phyloP scores from a whole-genome alignment of 2,329 filamentous ascomycete genomes.

The Fusarium pseudoanthophilum region DNA sequence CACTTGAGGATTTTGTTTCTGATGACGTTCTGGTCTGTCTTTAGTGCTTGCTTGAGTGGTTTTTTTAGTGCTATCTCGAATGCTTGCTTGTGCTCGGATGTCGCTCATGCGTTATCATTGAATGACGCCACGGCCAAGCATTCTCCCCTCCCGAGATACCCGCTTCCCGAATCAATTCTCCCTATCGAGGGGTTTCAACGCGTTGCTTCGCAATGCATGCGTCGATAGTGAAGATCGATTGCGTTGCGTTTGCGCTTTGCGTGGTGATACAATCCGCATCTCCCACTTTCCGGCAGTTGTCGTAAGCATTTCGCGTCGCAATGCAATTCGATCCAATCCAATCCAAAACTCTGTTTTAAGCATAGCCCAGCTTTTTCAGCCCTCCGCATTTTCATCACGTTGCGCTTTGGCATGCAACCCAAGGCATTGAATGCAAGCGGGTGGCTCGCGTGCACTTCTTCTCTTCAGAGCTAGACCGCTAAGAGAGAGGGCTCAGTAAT shows the following conservation, averaged over 20 bases:
- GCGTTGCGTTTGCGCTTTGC: not conserved
- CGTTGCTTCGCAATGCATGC: not conserved
- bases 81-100: not conserved
- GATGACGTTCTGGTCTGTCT: not conserved
- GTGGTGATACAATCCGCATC: not conserved
- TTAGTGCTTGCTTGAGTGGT: not conserved
- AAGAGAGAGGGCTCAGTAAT: no score
- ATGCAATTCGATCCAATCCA: not conserved
- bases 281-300: conserved; percentile 14
- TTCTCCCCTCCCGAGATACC: not conserved
- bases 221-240: not conserved
- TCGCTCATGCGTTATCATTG: not conserved
- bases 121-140: not conserved
- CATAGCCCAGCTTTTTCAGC: not conserved
- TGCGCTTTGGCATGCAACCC: not conserved
- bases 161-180: not conserved
- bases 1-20: not conserved
- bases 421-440: no score
- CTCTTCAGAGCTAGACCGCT: not conserved
- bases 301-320: conserved; percentile 1
- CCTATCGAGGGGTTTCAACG: not conserved
- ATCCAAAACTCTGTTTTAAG: not conserved
- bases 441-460: not conserved
- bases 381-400: not conserved
- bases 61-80: not conserved